Percentiles rank a stretch among this genome's conserved stretches.
These are phyloP conservation scores for Rhizopus stolonifer DNA, from an alignment of 371 early-diverging fungal genomes.

Conservation along the genomic window DNA sequence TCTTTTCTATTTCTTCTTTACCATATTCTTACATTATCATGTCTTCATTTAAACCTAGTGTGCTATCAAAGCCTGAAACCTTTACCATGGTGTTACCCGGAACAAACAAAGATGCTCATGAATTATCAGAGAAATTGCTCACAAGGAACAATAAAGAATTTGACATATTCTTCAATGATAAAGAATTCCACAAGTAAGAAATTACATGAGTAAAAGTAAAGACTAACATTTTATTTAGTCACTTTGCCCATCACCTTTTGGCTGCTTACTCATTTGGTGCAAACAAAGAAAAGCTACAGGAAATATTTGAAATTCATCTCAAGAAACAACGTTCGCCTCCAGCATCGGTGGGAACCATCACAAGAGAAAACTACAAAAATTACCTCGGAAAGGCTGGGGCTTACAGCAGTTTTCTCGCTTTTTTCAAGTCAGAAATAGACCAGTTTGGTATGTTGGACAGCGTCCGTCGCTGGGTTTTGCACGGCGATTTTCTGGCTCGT, in stretches of 20 bases:
- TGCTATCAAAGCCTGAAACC: slow-evolving; percentile 11
- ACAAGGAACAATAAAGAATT: slow-evolving; percentile 35
- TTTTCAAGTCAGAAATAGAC: slow-evolving; percentile 52
- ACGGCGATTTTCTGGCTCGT: slow-evolving; percentile 41
- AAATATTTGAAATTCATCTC: slow-evolving; percentile 51
- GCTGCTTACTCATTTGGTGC: slow-evolving; percentile 60
- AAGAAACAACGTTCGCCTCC: slow-evolving; percentile 33
- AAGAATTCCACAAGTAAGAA: slow-evolving; percentile 45
- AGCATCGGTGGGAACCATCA: slow-evolving; percentile 28
- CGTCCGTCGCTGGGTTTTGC: slow-evolving; percentile 47
- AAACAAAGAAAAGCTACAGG: slow-evolving; percentile 41
- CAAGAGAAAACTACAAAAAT: slow-evolving; percentile 38
- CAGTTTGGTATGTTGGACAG: slow-evolving; percentile 43
- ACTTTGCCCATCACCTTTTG: slow-evolving; percentile 54
- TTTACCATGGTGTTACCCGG: slow-evolving; percentile 41
- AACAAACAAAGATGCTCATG: slow-evolving; percentile 27
- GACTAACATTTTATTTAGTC: slow-evolving; percentile 40
- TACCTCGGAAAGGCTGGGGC: slow-evolving; percentile 42
- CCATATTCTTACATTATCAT: no score
- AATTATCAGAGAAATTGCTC: slow-evolving; percentile 34
- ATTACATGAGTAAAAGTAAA: no score
- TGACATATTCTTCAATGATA: slow-evolving; percentile 46
- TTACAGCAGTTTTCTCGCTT: slow-evolving; percentile 45
- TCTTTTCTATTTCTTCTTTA: no score
- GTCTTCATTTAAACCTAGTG: slow-evolving; percentile 15